phyloP scores from a whole-genome alignment of 2,329 filamentous ascomycete species.

The Blastomyces percursus region DNA sequence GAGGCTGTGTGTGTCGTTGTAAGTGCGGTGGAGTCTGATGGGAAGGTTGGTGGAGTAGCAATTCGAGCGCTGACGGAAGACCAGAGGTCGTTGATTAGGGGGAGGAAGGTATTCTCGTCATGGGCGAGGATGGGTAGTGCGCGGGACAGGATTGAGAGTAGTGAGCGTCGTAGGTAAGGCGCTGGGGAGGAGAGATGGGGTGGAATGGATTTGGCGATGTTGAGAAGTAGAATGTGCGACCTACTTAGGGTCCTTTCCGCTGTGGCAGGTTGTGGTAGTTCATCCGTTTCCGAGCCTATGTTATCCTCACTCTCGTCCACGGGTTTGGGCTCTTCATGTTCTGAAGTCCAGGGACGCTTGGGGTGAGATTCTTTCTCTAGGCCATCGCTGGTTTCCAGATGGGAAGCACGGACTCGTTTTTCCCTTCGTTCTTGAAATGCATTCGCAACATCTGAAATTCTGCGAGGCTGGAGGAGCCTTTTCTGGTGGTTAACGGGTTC shows the following conservation, averaged over 20 bases:
- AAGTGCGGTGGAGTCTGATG: slow-evolving; percentile 41
- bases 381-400: slow-evolving; percentile 15
- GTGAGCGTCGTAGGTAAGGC: slow-evolving; percentile 61
- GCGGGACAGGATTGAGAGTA: slow-evolving; percentile 65
- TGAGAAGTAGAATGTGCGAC: slow-evolving; percentile 68
- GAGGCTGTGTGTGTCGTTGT: slow-evolving; percentile 12
- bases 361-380: slow-evolving; percentile 14
- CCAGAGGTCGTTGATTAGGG: slow-evolving; percentile 84
- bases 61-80: slow-evolving; percentile 51
- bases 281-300: slow-evolving; percentile 21
- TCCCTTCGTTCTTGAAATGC: slow-evolving; percentile 26
- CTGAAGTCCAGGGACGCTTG: slow-evolving; percentile 19
- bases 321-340: slow-evolving; percentile 11
- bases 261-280: slow-evolving; percentile 27
- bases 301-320: slow-evolving; percentile 18
- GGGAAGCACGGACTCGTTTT: slow-evolving; percentile 21
- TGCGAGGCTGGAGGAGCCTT: slow-evolving; percentile 21
- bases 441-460: slow-evolving; percentile 24
- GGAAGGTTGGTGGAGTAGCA: slow-evolving; percentile 37
- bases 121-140: slow-evolving; percentile 60
- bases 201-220: slow-evolving; percentile 73
- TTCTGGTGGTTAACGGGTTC: slow-evolving; percentile 22
- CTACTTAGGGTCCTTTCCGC: slow-evolving; percentile 57
- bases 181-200: slow-evolving; percentile 83
- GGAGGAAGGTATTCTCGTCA: slow-evolving; percentile 75